Conservation (phyloP, 345 rosid genomes). For the Camelina neglecta region DNA sequence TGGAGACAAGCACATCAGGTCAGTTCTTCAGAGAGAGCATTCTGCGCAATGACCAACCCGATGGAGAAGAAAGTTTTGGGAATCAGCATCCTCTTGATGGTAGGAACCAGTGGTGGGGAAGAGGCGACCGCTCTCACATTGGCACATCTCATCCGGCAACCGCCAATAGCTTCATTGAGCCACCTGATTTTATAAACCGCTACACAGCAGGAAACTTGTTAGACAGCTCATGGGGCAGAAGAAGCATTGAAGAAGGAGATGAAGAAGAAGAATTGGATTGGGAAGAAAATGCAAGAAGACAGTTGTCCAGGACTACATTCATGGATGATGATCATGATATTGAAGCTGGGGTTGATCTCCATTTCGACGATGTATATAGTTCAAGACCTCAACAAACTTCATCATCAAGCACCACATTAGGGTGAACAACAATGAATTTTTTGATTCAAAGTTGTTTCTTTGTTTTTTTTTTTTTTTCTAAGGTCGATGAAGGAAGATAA, state of each 20-base stretch:
- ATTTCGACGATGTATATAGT: conserved; percentile 81
- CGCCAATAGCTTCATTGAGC: conserved; percentile 63
- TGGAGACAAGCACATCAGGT: conserved; percentile 76
- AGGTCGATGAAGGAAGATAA: conserved; percentile 29
- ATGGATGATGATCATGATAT: conserved; percentile 54
- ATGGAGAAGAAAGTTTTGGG: conserved; percentile 45
- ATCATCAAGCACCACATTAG: conserved; percentile 38
- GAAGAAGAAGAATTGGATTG: conserved; percentile 57
- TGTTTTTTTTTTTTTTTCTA: neutral
- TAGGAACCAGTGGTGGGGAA: conserved; percentile 85
- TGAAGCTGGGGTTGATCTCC: conserved; percentile 67
- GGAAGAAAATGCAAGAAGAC: conserved; percentile 47
- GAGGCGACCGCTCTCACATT: conserved; percentile 47
- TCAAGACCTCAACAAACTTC: conserved; percentile 62
- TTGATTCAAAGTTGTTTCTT: conserved; percentile 37
- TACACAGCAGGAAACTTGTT: conserved; percentile 36
- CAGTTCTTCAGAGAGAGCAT: conserved; percentile 74
- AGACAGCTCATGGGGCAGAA: conserved; percentile 39
- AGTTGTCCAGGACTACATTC: conserved; percentile 49
- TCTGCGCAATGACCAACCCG: conserved; percentile 55
- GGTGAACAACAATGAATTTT: conserved; percentile 14
- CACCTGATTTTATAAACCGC: conserved; percentile 57
- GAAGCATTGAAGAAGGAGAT: conserved; percentile 45
- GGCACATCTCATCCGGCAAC: conserved; percentile 46
- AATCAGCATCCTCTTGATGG: conserved; percentile 44